Evolutionary conservation across 2,329 filamentous ascomycete genomes (phyloP).

Genomic region (Rutstroemia sp.): DNA sequence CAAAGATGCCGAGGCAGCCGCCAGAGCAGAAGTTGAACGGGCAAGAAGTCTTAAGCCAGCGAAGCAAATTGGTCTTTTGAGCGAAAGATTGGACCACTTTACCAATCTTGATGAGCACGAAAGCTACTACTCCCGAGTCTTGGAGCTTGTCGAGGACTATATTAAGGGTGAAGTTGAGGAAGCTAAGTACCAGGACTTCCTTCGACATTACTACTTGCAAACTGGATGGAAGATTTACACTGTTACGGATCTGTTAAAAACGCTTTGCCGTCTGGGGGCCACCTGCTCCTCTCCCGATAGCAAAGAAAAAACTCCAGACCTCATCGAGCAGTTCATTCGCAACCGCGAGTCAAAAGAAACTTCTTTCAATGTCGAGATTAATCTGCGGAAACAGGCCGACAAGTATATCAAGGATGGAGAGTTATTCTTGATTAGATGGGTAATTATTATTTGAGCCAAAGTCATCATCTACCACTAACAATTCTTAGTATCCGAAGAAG

Average conservation of each 20-base stretch:
- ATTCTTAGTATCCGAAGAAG: conserved; percentile 54
- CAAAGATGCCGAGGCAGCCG: conserved; percentile 70
- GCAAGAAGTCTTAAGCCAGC: conserved; percentile 73
- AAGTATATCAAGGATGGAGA: conserved; percentile 90
- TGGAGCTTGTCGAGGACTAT: conserved; percentile 80
- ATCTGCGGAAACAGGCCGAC: conserved; percentile 84
- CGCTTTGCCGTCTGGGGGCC: conserved; percentile 71
- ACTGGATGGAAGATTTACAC: conserved; percentile 92
- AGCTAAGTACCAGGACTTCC: conserved; percentile 76
- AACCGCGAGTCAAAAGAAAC: conserved; percentile 78
- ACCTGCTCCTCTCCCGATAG: conserved; percentile 78
- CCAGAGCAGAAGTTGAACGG: conserved; percentile 65
- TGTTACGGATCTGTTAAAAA: conserved; percentile 79
- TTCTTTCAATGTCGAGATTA: conserved; percentile 83
- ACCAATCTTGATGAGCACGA: conserved; percentile 50
- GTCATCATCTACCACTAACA: conserved; percentile 10
- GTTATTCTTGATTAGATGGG: conserved; percentile 82
- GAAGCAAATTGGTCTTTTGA: conserved; percentile 73
- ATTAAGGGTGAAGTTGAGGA: conserved; percentile 78
- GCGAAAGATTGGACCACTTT: conserved; percentile 73
- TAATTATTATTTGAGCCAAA: conserved; percentile 45
- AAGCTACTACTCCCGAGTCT: conserved; percentile 77
- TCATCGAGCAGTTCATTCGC: conserved; percentile 78
- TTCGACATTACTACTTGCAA: conserved; percentile 85
- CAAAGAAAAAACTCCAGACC: conserved; percentile 90